phyloP scores from a whole-genome alignment of 805 yeast species.

The Suhomyces pyralidae region DNA sequence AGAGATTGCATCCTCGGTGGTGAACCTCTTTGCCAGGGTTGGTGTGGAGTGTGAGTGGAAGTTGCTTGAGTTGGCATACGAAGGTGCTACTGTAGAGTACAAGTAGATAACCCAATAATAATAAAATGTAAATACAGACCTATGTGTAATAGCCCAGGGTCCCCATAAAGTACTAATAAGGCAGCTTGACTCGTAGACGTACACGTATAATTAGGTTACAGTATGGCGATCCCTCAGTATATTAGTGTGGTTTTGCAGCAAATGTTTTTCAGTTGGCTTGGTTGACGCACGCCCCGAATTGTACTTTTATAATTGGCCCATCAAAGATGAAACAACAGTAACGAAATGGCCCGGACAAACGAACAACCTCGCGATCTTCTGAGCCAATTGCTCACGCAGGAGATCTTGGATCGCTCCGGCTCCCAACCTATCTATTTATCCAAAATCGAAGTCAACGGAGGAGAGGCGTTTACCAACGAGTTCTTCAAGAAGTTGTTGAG shows the following conservation, averaged over 20 bases:
- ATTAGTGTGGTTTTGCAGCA: background rate
- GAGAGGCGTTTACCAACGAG: slow-evolving; percentile 42
- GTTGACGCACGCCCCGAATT: background rate
- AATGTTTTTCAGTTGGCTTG: background rate
- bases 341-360: background rate
- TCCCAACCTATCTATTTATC: slow-evolving; percentile 37
- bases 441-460: slow-evolving; percentile 39
- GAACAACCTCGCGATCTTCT: slow-evolving; percentile 5
- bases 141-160: no score
- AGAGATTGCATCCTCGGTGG: slow-evolving; percentile 72
- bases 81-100: slow-evolving; percentile 66
- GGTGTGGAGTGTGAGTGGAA: slow-evolving; percentile 77
- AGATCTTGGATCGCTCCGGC: slow-evolving; percentile 26
- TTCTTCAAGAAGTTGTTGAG: slow-evolving; percentile 46
- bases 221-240: no score
- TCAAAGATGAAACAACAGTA: background rate
- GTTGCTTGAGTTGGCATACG: slow-evolving; percentile 79
- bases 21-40: slow-evolving; percentile 63
- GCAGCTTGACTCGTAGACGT: no score
- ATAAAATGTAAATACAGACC: background rate
- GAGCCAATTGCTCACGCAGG: slow-evolving; percentile 21
- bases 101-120: background rate
- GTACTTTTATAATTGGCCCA: background rate
- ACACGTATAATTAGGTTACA: no score
- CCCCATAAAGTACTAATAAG: no score